Evolutionary conservation across 257 asterid species (phyloP).

Genomic region (Solanum chiquidenum): DNA sequence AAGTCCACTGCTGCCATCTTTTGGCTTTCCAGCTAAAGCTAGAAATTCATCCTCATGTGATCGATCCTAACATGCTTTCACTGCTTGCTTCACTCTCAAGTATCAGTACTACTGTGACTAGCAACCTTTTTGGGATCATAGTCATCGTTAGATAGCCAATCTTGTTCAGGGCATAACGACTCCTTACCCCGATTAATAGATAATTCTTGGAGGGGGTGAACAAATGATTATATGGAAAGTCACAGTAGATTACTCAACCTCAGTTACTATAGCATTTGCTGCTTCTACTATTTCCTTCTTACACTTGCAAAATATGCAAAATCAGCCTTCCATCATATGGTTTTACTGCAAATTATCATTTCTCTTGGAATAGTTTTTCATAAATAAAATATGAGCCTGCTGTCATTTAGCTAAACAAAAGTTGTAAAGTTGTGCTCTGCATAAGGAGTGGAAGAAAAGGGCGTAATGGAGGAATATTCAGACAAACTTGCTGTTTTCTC

Average conservation of each 20-base stretch:
- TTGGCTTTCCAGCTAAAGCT: not conserved
- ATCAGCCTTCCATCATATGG: not conserved
- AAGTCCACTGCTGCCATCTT: not conserved
- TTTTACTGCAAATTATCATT: not conserved
- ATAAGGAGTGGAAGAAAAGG: not conserved
- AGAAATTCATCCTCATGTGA: not conserved
- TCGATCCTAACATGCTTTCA: not conserved
- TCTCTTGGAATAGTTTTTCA: not conserved
- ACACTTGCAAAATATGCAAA: not conserved
- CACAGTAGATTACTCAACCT: not conserved
- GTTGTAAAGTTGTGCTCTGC: not conserved
- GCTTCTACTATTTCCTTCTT: not conserved
- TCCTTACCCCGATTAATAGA: not conserved
- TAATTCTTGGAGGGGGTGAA: not conserved
- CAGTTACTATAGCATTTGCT: not conserved
- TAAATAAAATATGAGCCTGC: not conserved
- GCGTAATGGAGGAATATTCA: not conserved
- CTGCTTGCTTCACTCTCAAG: not conserved
- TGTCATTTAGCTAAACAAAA: not conserved
- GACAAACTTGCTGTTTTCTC: not conserved
- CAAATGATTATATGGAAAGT: not conserved
- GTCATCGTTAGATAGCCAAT: not conserved
- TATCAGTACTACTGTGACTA: not conserved
- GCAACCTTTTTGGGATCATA: not conserved
- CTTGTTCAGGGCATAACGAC: not conserved